Percentiles rank a stretch among this genome's conserved stretches.
Evolutionary conservation across 257 asterid species (phyloP).

Genomic region (Solanum peruvianum): DNA sequence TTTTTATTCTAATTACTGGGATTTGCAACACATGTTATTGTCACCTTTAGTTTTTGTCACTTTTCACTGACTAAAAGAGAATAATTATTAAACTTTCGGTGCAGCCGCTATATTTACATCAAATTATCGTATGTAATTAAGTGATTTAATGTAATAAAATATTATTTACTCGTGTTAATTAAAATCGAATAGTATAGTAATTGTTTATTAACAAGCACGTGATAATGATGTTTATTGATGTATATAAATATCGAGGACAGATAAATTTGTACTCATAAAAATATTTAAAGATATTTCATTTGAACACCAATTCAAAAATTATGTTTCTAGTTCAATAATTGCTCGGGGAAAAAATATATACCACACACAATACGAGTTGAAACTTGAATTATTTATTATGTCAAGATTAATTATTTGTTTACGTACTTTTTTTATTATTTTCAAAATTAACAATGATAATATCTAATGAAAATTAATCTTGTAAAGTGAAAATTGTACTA

Average conservation of each 20-base stretch:
- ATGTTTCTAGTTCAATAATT: no score
- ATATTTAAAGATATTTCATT: no score
- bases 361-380: neutral
- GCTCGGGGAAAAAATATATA: neutral
- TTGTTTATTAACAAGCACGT: neutral
- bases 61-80: neutral
- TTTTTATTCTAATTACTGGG: neutral
- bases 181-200: neutral
- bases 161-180: neutral
- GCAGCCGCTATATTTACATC: neutral
- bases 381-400: no score
- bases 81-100: neutral
- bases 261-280: no score
- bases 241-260: no score
- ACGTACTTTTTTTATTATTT: no score
- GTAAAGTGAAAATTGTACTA: no score
- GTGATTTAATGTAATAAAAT: neutral
- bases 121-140: neutral
- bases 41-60: neutral
- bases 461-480: no score
- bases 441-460: no score
- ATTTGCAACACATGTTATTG: neutral
- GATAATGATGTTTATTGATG: neutral
- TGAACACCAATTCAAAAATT: no score
- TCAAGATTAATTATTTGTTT: no score